Conservation (phyloP, 2,329 filamentous ascomycete species). For the Diplodia sapinea region DNA sequence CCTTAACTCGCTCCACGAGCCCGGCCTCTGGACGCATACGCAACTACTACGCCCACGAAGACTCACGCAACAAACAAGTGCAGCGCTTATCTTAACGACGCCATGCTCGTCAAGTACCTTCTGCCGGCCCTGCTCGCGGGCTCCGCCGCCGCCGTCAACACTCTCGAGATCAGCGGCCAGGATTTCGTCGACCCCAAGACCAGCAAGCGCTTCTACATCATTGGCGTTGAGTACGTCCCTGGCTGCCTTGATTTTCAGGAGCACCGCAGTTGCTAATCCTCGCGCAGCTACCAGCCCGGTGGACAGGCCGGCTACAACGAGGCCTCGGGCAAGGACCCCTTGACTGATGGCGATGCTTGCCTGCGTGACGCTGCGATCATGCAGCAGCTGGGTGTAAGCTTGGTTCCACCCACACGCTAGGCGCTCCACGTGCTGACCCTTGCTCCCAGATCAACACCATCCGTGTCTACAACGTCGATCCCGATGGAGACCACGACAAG, state of each 20-base stretch:
- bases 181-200: constrained; percentile 67
- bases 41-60: constrained; percentile 5
- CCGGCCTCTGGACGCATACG: constrained; percentile 19
- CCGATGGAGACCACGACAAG: constrained; percentile 64
- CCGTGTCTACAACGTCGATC: constrained; percentile 68
- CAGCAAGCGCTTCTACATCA: constrained; percentile 64
- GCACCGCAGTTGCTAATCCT: constrained; percentile 16
- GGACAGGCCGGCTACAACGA: constrained; percentile 64
- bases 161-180: constrained; percentile 63
- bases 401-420: not conserved
- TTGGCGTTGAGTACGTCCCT: constrained; percentile 64
- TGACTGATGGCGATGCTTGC: constrained; percentile 64
- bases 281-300: constrained; percentile 64
- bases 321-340: constrained; percentile 56
- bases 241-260: not conserved
- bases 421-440: constrained; percentile 29
- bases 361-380: constrained; percentile 68
- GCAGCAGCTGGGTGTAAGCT: constrained; percentile 63
- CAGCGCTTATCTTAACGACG: constrained; percentile 25
- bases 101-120: constrained; percentile 28
- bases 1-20: constrained; percentile 25
- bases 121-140: constrained; percentile 42
- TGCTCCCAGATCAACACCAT: constrained; percentile 62
- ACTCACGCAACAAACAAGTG: constrained; percentile 13
- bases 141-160: constrained; percentile 59